These are phyloP conservation scores for Xylaria multiplex DNA, from an alignment of 2,329 filamentous ascomycete species.

Conservation along the genomic window DNA sequence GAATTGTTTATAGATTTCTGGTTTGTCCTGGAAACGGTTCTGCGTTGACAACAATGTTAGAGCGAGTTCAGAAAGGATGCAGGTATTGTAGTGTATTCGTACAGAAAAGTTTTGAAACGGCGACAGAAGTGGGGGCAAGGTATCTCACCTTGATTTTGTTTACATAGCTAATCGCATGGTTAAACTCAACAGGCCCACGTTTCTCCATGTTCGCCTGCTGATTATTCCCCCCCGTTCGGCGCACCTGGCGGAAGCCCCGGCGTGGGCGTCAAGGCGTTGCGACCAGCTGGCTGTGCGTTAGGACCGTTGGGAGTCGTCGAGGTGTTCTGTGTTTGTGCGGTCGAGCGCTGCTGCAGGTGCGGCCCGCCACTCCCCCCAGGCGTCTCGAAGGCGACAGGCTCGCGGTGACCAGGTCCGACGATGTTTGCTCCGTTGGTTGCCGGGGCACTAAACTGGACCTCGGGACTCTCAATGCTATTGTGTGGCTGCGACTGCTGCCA, in stretches of 20 bases:
- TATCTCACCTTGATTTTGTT: conserved; percentile 95
- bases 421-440: conserved; percentile 60
- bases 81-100: conserved; percentile 30
- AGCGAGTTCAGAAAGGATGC: not conserved
- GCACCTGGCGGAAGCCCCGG: conserved; percentile 65
- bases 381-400: conserved; percentile 48
- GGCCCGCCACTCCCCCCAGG: conserved; percentile 43
- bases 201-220: conserved; percentile 78
- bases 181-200: conserved; percentile 95
- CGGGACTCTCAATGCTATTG: conserved; percentile 70
- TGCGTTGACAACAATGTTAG: conserved; percentile 52
- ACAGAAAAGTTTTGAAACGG: conserved; percentile 35
- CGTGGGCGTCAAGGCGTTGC: conserved; percentile 70
- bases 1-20: conserved; percentile 99
- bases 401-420: conserved; percentile 56
- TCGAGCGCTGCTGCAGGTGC: conserved; percentile 49
- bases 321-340: conserved; percentile 49
- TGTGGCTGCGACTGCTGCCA: conserved; percentile 67
- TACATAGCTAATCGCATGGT: conserved; percentile 98
- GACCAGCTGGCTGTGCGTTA: conserved; percentile 53
- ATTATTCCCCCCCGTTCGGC: conserved; percentile 68
- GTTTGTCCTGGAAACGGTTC: conserved; percentile 96
- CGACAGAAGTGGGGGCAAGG: conserved; percentile 38
- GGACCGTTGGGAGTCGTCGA: conserved; percentile 51
- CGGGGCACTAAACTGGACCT: conserved; percentile 69